Evolutionary conservation across 371 early-diverging fungal genomes (phyloP), one percentile per base, ranked within the genome.

Genomic region (Syncephalis fuscata): DNA sequence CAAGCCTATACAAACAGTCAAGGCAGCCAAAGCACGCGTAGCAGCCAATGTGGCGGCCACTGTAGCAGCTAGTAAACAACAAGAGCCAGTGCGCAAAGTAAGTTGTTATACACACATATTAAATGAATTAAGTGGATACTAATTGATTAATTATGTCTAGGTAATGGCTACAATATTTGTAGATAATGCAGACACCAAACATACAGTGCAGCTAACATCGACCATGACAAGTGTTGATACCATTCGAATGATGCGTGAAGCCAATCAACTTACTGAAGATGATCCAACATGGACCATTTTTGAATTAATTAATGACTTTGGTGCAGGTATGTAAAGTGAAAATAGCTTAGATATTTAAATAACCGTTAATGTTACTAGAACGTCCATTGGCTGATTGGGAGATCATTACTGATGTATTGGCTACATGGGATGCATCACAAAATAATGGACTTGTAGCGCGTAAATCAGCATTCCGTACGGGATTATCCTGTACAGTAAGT

Each of bases 321-420:
- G 78, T 24, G 59, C 81, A 45, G 73, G 73, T 67, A 64, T 54
- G 11, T 23, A 60, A n/a, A n/a, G 36, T 48, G 11, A 24, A 20
- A 23, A 16, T 40, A 38, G 32, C 20, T 40, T 48, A 2, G n/a
- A 22, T 25, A 43, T 16, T n/a, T 48, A n/a, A 38, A 39, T 38
- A 21, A 24, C 32, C 39, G n/a, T 46, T 17, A 0, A 5, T 46
- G 37, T 21, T 44, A 50, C 53, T 70, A 62, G 94, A 92, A 65
- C 73, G 92, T 45, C 91, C 92, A 37, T 51, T 94, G 22, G 68
- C 85, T 20, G 83, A 87, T 54, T 92, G 88, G 83, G 94, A 92
- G 61, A 73, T 80, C 17, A 74, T 92, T 4, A 68, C 85, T 47
- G 78, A 80, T 53, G 65, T 86, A 4, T 64, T 88, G 20, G 72